These are phyloP conservation scores for Xylariaceae sp. DNA, from an alignment of 2,329 filamentous ascomycete species.

Conservation along the genomic window DNA sequence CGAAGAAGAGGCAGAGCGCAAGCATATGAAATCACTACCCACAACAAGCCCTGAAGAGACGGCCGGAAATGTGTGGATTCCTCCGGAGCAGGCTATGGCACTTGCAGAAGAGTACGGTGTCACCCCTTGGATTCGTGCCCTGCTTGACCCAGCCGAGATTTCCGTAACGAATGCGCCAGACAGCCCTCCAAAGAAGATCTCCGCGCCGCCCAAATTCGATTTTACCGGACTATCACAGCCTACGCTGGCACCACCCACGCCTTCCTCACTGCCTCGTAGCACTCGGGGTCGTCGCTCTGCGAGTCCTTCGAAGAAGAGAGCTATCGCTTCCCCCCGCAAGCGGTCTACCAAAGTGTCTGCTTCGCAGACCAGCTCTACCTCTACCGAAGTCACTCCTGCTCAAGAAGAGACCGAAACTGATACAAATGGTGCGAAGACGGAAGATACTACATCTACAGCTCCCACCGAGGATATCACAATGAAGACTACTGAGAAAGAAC, in stretches of 20 bases:
- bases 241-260: conserved; percentile 57
- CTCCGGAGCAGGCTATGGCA: conserved; percentile 78
- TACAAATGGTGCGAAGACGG: conserved; percentile 50
- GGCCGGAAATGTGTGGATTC: conserved; percentile 96
- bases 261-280: conserved; percentile 52
- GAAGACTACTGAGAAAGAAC: conserved; percentile 59
- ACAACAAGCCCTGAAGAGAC: conserved; percentile 90
- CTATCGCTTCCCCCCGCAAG: conserved; percentile 62
- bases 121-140: conserved; percentile 85
- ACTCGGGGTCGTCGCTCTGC: conserved; percentile 61
- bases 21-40: conserved; percentile 81
- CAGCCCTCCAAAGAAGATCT: conserved; percentile 77
- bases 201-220: conserved; percentile 82
- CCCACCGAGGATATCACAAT: conserved; percentile 48
- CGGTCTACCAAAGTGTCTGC: conserved; percentile 53
- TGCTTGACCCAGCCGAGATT: conserved; percentile 88
- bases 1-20: conserved; percentile 79
- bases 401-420: conserved; percentile 40
- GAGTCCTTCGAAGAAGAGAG: conserved; percentile 64
- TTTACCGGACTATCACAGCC: conserved; percentile 51
- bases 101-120: conserved; percentile 90
- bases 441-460: conserved; percentile 55
- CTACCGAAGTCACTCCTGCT: conserved; percentile 44
- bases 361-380: conserved; percentile 48
- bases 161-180: conserved; percentile 59